A percentile compares a stretch with the other conserved stretches of the same genome.
Conservation (phyloP, 2,329 filamentous ascomycete genomes). For the Metarhizium guizhouense region DNA sequence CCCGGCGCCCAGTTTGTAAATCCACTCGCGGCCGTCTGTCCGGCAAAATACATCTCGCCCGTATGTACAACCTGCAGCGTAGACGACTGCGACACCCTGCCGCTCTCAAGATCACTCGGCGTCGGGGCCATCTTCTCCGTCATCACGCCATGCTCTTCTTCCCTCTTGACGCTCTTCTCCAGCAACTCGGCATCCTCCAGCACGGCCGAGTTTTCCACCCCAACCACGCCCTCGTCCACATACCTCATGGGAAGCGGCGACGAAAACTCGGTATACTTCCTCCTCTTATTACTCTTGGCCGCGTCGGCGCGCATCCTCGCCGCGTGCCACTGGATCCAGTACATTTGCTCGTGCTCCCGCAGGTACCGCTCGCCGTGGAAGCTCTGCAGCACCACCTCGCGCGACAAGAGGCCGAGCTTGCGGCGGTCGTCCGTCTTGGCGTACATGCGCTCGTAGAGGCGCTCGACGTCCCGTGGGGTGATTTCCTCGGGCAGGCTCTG, state of each 20-base stretch:
- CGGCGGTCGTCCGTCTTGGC: constrained; percentile 47
- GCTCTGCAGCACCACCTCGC: constrained; percentile 48
- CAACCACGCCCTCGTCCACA: neutral
- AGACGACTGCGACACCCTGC: neutral
- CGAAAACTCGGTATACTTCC: neutral
- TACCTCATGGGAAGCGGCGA: neutral
- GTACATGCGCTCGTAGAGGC: constrained; percentile 49
- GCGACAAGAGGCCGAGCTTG: constrained; percentile 48
- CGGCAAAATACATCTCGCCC: neutral
- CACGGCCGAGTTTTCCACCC: neutral
- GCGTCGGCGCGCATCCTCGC: constrained; percentile 17
- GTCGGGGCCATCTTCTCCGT: neutral
- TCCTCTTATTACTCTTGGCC: neutral
- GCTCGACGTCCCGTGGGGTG: constrained; percentile 38
- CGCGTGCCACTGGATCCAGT: constrained; percentile 36
- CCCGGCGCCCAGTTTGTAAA: neutral
- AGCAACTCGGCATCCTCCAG: neutral
- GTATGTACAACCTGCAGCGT: neutral
- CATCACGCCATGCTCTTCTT: neutral
- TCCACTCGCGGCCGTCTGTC: neutral
- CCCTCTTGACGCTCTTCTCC: neutral
- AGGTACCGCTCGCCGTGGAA: constrained; percentile 52
- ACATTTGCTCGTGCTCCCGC: constrained; percentile 53
- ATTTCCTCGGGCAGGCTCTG: constrained; percentile 18
- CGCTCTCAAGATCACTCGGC: neutral